Conservation (phyloP, 225 moss, liverwort and hornwort genomes). For the Sphagnum tenellum region DNA sequence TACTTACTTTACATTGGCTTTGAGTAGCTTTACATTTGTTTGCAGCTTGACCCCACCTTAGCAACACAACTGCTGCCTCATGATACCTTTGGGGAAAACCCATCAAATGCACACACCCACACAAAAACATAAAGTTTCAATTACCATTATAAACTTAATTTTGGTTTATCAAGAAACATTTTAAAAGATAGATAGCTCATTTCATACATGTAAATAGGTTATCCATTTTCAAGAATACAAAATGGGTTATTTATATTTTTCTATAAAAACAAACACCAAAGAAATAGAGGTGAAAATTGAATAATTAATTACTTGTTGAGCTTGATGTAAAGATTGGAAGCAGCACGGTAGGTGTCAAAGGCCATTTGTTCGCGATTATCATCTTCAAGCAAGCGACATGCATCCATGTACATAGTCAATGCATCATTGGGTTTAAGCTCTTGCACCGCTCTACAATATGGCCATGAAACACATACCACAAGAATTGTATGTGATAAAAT, state of each 20-base stretch:
- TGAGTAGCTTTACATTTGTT: conserved; percentile 75
- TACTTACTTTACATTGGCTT: conserved; percentile 84
- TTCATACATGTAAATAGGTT: too few species aligned
- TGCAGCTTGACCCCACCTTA: conserved; percentile 92
- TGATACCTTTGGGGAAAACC: conserved; percentile 20
- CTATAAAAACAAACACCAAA: neutral
- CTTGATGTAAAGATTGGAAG: conserved; percentile 68
- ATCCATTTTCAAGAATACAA: too few species aligned
- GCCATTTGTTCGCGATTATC: conserved; percentile 96
- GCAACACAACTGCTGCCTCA: conserved; percentile 78
- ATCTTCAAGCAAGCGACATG: conserved; percentile 84
- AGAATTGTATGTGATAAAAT: neutral
- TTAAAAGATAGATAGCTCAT: too few species aligned
- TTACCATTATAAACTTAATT: too few species aligned
- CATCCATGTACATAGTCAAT: conserved; percentile 81
- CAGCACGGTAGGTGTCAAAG: conserved; percentile 87
- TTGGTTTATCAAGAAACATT: too few species aligned
- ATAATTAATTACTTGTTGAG: conserved; percentile 42
- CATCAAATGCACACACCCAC: too few species aligned
- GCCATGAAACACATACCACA: conserved; percentile 14
- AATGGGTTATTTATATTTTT: too few species aligned
- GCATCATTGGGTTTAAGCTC: conserved; percentile 72
- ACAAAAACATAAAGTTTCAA: too few species aligned
- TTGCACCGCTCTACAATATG: conserved; percentile 49
- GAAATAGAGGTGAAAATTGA: conserved; percentile 1